Percentiles rank a stretch among this genome's conserved stretches.
These are phyloP conservation scores for Larix kaempferi DNA, from an alignment of 75 land plant genomes.

Conservation along the genomic window DNA sequence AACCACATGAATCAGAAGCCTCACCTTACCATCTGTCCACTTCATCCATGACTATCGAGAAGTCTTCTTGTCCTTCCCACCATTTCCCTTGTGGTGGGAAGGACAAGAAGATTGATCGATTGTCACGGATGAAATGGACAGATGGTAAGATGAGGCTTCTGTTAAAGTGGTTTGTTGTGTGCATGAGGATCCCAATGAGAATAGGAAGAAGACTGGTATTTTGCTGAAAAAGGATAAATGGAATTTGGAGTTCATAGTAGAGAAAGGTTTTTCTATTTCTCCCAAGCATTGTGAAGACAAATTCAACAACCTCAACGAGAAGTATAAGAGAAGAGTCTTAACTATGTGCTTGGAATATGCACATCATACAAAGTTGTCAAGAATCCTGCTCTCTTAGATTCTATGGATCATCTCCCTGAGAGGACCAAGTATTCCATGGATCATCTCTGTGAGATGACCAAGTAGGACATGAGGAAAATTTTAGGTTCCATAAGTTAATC, in stretches of 20 bases:
- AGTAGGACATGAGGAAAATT: conserved; percentile 66
- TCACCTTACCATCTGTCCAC: too few species aligned
- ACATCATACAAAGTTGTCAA: conserved; percentile 54
- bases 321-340: conserved; percentile 68
- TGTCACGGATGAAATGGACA: conserved; percentile 81
- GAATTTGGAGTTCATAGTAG: conserved; percentile 76
- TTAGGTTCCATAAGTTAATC: conserved; percentile 61
- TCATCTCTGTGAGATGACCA: conserved; percentile 37
- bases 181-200: conserved; percentile 15
- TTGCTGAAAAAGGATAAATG: conserved; percentile 79
- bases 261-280: conserved; percentile 51
- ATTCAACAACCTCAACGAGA: too few species aligned
- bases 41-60: too few species aligned
- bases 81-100: too few species aligned
- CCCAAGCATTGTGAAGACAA: conserved; percentile 84
- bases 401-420: too few species aligned
- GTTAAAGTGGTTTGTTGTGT: conserved; percentile 47
- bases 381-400: too few species aligned
- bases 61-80: too few species aligned
- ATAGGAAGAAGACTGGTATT: conserved; percentile 32
- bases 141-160: conserved; percentile 57
- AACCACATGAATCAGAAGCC: too few species aligned
- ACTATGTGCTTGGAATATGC: conserved; percentile 61
- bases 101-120: conserved; percentile 37
- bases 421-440: conserved; percentile 49